phyloP scores from a whole-genome alignment of 345 rosid genomes.

The Salix caprea region DNA sequence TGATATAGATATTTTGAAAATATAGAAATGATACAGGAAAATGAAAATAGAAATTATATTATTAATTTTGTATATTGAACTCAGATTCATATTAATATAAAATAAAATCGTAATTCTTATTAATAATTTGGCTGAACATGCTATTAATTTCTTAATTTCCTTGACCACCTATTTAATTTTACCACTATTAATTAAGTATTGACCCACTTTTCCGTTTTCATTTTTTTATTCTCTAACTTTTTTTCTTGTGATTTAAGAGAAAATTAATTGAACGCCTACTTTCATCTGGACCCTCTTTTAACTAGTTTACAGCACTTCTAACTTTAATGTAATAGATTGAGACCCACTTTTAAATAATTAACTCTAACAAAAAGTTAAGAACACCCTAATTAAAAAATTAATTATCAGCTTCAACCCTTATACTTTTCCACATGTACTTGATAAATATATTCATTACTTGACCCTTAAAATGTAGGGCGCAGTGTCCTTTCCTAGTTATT shows the following conservation, averaged over 20 bases:
- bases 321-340: neutral
- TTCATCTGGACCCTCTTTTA: neutral
- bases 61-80: neutral
- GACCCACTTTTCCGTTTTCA: neutral
- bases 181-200: too few species aligned
- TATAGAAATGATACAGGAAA: too few species aligned
- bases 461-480: conserved; percentile 15
- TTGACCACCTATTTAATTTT: too few species aligned
- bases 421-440: neutral
- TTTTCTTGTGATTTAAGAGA: neutral
- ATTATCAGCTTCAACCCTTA: neutral
- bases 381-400: neutral
- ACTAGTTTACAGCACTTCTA: neutral
- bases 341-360: neutral
- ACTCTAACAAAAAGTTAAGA: neutral
- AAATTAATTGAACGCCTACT: neutral
- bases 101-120: too few species aligned
- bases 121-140: too few species aligned
- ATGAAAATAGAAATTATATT: too few species aligned
- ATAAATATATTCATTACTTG: neutral
- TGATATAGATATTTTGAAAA: too few species aligned
- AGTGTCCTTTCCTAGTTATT: conserved; percentile 4
- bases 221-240: neutral
- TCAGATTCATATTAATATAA: too few species aligned
- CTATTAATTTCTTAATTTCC: too few species aligned